phyloP scores from a whole-genome alignment of 345 rosid species.

The Corchorus capsularis region DNA sequence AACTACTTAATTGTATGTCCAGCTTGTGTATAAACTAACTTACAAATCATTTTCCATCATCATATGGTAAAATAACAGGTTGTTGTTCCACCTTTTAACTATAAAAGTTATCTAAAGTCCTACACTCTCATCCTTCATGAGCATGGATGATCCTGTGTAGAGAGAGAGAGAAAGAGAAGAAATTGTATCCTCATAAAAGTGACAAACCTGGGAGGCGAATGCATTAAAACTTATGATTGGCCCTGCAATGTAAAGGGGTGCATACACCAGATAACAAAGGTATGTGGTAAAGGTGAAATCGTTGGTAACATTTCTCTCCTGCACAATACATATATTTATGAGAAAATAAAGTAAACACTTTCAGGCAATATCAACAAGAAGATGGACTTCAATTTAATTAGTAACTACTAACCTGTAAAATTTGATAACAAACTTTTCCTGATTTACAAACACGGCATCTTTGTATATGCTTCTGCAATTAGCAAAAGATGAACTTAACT shows the following conservation, averaged over 20 bases:
- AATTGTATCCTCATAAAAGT: constrained; percentile 7
- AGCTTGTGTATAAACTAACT: constrained; percentile 4
- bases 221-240: constrained; percentile 92
- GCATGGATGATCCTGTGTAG: not conserved
- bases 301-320: constrained; percentile 64
- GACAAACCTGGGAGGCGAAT: constrained; percentile 82
- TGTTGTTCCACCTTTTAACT: constrained; percentile 6
- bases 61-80: not conserved
- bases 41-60: not conserved
- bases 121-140: constrained; percentile 10
- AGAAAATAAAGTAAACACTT: constrained; percentile 16
- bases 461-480: constrained; percentile 58
- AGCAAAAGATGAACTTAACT: not conserved
- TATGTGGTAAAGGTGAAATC: constrained; percentile 53
- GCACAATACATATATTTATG: constrained; percentile 24
- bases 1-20: not conserved
- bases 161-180: not conserved
- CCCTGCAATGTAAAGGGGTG: constrained; percentile 90
- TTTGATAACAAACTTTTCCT: constrained; percentile 56
- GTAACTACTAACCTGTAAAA: constrained; percentile 51
- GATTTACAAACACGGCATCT: constrained; percentile 61
- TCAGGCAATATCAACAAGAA: constrained; percentile 13
- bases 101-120: not conserved
- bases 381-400: constrained; percentile 14
- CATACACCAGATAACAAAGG: constrained; percentile 84